These are phyloP conservation scores for Trypanosoma lewisi DNA, from an alignment of 208 protist genomes.

Conservation along the genomic window DNA sequence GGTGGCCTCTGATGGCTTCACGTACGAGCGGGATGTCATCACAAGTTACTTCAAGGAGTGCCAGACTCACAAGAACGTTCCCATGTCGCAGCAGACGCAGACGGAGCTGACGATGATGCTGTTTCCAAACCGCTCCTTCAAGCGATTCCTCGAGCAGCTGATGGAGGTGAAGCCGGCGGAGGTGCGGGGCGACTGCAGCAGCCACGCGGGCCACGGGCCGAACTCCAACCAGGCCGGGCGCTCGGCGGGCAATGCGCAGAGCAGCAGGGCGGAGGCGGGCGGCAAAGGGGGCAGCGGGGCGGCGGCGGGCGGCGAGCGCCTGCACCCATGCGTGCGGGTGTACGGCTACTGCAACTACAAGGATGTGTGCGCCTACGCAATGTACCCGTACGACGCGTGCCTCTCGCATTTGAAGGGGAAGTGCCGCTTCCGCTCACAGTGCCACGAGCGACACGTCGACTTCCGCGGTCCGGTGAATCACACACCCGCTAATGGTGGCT, in stretches of 20 bases:
- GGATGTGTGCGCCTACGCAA: conserved; percentile 76
- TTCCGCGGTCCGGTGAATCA: conserved; percentile 70
- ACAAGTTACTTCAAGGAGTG: conserved; percentile 67
- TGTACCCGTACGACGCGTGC: conserved; percentile 88
- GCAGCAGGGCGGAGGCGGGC: conserved; percentile 3
- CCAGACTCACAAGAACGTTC: conserved; percentile 41
- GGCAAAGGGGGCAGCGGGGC: conserved; percentile 12
- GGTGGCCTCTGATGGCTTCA: conserved; percentile 88
- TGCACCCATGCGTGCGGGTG: conserved; percentile 87
- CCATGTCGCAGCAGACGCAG: conserved; percentile 71
- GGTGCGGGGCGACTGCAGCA: conserved; percentile 7
- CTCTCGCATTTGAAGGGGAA: conserved; percentile 87
- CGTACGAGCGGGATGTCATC: conserved; percentile 88
- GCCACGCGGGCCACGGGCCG: conserved; percentile 15
- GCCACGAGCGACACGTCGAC: conserved; percentile 86
- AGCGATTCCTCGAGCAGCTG: conserved; percentile 73
- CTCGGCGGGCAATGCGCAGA: conserved; percentile 6
- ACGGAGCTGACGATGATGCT: conserved; percentile 62
- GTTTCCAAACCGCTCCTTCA: conserved; percentile 80
- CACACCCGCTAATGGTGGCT: conserved; percentile 14
- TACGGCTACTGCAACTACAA: conserved; percentile 91
- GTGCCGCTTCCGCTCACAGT: conserved; percentile 84
- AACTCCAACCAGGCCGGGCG: conserved; percentile 6
- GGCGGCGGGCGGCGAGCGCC: conserved; percentile 43
- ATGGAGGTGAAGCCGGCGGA: conserved; percentile 29